Conservation (phyloP, 306 rosid genomes). For the Quercus cerris region DNA sequence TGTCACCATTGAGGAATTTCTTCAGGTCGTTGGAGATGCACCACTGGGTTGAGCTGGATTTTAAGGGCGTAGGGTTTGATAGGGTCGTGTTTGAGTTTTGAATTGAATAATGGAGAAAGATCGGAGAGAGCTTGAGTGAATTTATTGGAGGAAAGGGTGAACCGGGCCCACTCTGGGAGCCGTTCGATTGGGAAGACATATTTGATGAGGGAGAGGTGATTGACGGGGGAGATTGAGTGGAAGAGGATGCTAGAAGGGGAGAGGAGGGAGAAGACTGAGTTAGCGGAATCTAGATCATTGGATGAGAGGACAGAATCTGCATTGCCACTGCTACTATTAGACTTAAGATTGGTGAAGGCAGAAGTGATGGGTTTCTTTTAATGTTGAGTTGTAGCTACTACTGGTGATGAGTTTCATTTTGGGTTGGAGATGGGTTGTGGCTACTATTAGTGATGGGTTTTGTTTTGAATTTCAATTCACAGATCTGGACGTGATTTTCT, state of each 20-base stretch:
- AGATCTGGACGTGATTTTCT: too few species aligned
- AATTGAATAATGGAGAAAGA: constrained; percentile 57
- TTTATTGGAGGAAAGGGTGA: constrained; percentile 32
- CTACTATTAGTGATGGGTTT: too few species aligned
- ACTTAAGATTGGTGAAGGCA: too few species aligned
- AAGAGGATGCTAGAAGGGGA: constrained; percentile 60
- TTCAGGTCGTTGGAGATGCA: too few species aligned
- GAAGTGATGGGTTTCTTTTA: too few species aligned
- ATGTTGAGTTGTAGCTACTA: too few species aligned
- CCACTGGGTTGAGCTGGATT: constrained; percentile 55
- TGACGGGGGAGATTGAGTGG: constrained; percentile 56
- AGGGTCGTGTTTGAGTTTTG: constrained; percentile 37
- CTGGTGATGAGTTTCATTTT: too few species aligned
- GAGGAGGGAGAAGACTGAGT: constrained; percentile 55
- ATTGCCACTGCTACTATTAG: too few species aligned
- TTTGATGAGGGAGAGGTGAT: constrained; percentile 65
- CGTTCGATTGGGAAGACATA: constrained; percentile 80
- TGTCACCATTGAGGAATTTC: too few species aligned
- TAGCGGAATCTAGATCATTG: constrained; percentile 42
- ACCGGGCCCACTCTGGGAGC: constrained; percentile 72
- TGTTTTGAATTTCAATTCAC: too few species aligned
- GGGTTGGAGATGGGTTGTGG: too few species aligned
- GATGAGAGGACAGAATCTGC: constrained; percentile 32
- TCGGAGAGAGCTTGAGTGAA: constrained; percentile 42
- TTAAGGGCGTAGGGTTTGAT: constrained; percentile 33